A percentile compares a stretch with the other conserved stretches of the same genome.
These are phyloP conservation scores for Saccharomycopsis guyanensis DNA, from an alignment of 805 yeast species.

Conservation along the genomic window DNA sequence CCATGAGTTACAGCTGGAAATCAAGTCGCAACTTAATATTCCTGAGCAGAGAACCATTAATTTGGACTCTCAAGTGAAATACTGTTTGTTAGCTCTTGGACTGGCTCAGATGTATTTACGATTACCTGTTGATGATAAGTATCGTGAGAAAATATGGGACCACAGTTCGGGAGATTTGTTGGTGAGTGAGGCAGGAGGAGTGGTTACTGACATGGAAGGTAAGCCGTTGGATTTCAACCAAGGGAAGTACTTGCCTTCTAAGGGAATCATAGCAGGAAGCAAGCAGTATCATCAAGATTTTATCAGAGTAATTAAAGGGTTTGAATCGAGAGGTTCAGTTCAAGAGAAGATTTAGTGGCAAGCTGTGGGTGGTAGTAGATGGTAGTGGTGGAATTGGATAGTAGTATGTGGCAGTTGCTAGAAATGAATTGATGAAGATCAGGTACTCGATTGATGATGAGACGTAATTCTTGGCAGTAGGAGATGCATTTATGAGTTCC, in stretches of 20 bases:
- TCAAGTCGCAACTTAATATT: constrained; percentile 59
- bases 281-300: constrained; percentile 27
- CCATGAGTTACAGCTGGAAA: constrained; percentile 73
- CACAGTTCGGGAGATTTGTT: constrained; percentile 94
- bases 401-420: neutral
- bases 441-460: no score
- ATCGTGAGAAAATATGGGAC: constrained; percentile 96
- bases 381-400: neutral
- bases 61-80: constrained; percentile 93
- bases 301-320: constrained; percentile 23
- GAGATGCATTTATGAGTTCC: no score
- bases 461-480: no score
- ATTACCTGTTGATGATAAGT: constrained; percentile 66
- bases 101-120: constrained; percentile 89
- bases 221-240: constrained; percentile 67
- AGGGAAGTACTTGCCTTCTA: constrained; percentile 72
- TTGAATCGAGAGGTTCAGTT: neutral
- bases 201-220: constrained; percentile 80
- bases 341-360: neutral
- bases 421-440: no score
- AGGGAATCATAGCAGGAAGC: constrained; percentile 87
- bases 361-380: neutral
- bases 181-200: constrained; percentile 85
- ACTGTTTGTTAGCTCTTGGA: constrained; percentile 85
- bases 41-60: constrained; percentile 56